Conservation (phyloP, 2,329 filamentous ascomycete genomes). For the Alternaria incomplexa region DNA sequence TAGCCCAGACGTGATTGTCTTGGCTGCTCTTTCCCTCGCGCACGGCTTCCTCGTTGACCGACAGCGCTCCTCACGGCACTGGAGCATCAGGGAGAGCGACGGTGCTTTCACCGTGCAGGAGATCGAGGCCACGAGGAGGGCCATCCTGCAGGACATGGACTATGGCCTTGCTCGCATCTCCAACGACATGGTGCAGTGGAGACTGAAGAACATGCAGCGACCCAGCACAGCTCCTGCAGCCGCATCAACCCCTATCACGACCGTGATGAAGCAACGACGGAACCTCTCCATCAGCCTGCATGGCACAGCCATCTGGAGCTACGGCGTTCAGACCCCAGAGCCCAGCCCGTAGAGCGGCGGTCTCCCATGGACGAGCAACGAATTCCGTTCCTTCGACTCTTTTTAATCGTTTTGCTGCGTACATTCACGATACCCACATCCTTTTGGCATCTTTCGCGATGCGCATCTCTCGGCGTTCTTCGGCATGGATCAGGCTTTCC, state of each 20-base stretch:
- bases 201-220: conserved; percentile 40
- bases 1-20: conserved; percentile 44
- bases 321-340: conserved; percentile 47
- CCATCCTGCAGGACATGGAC: conserved; percentile 46
- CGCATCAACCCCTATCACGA: not conserved
- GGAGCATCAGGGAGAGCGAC: conserved; percentile 37
- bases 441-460: conserved; percentile 9
- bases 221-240: conserved; percentile 5
- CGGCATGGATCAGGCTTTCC: not conserved
- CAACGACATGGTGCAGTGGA: conserved; percentile 38
- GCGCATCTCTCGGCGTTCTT: conserved; percentile 11
- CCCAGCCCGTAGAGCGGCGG: conserved; percentile 42
- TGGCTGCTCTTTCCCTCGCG: conserved; percentile 45
- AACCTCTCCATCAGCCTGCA: conserved; percentile 35
- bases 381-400: conserved; percentile 5
- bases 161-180: conserved; percentile 47
- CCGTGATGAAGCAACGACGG: conserved; percentile 19
- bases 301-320: conserved; percentile 38
- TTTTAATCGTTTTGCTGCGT: conserved; percentile 9
- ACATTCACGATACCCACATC: conserved; percentile 26
- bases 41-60: conserved; percentile 44
- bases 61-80: conserved; percentile 37
- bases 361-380: conserved; percentile 1
- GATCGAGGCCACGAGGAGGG: conserved; percentile 41
- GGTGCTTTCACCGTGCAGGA: conserved; percentile 35